These are phyloP conservation scores for Colletotrichum sublineola DNA, from an alignment of 2,329 filamentous ascomycete species.

Conservation along the genomic window DNA sequence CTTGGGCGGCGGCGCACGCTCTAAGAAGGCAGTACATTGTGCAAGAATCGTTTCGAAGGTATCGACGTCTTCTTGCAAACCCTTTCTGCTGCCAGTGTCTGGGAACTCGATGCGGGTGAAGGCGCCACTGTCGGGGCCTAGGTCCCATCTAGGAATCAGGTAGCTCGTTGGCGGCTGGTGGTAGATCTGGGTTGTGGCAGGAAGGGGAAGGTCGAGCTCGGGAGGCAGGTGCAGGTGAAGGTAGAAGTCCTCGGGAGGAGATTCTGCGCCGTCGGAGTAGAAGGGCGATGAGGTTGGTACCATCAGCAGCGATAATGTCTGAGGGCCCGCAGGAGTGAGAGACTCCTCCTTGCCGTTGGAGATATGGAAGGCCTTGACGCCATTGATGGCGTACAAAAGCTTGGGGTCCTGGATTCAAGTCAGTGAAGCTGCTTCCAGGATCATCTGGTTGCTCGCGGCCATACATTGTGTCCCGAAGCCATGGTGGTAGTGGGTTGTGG, in stretches of 20 bases:
- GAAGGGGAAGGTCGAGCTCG: slow-evolving; percentile 92
- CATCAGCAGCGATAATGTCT: slow-evolving; percentile 95
- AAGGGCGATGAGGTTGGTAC: slow-evolving; percentile 88
- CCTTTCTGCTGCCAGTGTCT: slow-evolving; percentile 74
- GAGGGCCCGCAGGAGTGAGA: slow-evolving; percentile 86
- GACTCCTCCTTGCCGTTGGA: slow-evolving; percentile 86
- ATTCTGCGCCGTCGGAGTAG: slow-evolving; percentile 75
- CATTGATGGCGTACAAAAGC: slow-evolving; percentile 79
- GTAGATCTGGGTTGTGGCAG: slow-evolving; percentile 97
- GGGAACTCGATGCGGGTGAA: slow-evolving; percentile 97
- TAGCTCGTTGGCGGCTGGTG: slow-evolving; percentile 94
- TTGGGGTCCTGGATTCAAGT: slow-evolving; percentile 67
- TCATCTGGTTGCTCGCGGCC: slow-evolving; percentile 38
- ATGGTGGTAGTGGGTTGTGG: slow-evolving; percentile 47
- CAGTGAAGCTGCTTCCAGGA: slow-evolving; percentile 3
- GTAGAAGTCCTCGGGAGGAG: slow-evolving; percentile 91
- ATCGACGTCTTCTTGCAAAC: slow-evolving; percentile 91
- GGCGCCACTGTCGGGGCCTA: slow-evolving; percentile 87
- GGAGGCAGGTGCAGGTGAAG: slow-evolving; percentile 94
- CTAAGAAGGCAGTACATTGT: slow-evolving; percentile 96
- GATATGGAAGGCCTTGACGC: slow-evolving; percentile 92
- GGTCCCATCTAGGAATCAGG: slow-evolving; percentile 93
- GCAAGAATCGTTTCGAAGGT: slow-evolving; percentile 98
- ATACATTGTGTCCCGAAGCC: slow-evolving; percentile 61
- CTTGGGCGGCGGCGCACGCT: slow-evolving; percentile 78